Conservation (phyloP, 768 basidiomycete genomes). For the Hygrocybe punicea region DNA sequence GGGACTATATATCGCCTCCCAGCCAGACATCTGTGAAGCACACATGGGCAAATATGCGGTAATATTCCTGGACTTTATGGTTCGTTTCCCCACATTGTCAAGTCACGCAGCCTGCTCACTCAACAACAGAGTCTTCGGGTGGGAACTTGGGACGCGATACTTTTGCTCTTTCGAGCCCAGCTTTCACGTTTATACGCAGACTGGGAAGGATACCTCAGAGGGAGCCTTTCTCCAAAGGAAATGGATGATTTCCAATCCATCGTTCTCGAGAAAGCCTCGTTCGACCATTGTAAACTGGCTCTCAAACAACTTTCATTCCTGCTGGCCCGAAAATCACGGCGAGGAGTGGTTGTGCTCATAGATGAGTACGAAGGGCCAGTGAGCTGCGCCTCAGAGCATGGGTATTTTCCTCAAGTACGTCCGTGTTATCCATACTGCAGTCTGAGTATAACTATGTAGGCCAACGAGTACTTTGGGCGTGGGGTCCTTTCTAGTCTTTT, state of each 20-base stretch:
- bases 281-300: conserved; percentile 2
- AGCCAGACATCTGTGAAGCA: conserved; percentile 12
- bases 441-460: conserved; percentile 10
- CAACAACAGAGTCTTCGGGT: conserved; percentile 10
- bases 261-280: conserved; percentile 4
- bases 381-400: conserved; percentile 13
- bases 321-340: conserved; percentile 12
- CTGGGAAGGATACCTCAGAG: conserved; percentile 12
- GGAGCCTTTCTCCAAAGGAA: conserved; percentile 9
- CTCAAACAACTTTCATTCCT: conserved; percentile 10
- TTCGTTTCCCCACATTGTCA: conserved; percentile 10
- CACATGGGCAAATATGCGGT: conserved; percentile 18
- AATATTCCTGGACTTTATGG: conserved; percentile 14
- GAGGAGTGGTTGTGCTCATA: conserved; percentile 12
- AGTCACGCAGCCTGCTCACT: conserved; percentile 10
- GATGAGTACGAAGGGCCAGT: conserved; percentile 14
- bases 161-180: conserved; percentile 5
- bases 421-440: conserved; percentile 3
- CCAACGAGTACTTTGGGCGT: conserved; percentile 11
- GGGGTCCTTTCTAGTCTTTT: conserved; percentile 9
- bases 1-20: conserved; percentile 13
- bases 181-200: conserved; percentile 8
- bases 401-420: conserved; percentile 14
- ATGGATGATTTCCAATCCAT: conserved; percentile 12
- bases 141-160: conserved; percentile 12